These are phyloP conservation scores for Usnea hakonensis DNA, from an alignment of 495 filamentous ascomycete species.

Conservation along the genomic window DNA sequence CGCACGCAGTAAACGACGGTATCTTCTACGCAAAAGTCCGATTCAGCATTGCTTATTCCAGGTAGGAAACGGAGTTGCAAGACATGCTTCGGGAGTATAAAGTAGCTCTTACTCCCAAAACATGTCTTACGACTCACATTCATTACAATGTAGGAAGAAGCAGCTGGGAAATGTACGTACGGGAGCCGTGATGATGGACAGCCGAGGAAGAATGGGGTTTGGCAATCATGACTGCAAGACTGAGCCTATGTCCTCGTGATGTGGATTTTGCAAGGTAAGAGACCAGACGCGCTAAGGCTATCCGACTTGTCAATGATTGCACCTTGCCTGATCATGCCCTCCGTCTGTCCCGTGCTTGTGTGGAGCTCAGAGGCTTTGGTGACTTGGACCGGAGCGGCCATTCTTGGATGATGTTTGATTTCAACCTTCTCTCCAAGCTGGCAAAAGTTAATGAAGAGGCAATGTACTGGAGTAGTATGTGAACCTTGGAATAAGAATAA, in stretches of 20 bases:
- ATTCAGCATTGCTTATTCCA: no score
- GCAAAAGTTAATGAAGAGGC: not conserved
- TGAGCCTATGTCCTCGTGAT: not conserved
- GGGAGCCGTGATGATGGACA: conserved; percentile 46
- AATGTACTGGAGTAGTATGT: no score
- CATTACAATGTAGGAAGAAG: no score
- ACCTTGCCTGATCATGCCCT: conserved; percentile 46
- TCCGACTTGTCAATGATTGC: conserved; percentile 53
- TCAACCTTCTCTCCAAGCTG: not conserved
- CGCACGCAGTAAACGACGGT: conserved; percentile 46
- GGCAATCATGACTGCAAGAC: conserved; percentile 42
- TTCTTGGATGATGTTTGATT: not conserved
- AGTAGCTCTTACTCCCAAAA: no score
- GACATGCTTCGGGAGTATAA: no score
- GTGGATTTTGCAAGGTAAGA: not conserved
- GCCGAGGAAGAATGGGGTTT: conserved; percentile 44
- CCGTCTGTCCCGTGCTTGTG: conserved; percentile 34
- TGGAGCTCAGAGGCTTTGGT: conserved; percentile 25
- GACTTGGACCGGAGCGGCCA: conserved; percentile 24
- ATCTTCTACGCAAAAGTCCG: no score
- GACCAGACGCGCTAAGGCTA: conserved; percentile 39
- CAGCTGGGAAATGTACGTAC: no score
- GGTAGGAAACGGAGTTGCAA: no score
- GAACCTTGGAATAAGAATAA: no score
- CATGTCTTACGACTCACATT: no score